Conservation (phyloP, 805 yeast genomes). For the Starmera quercuum region DNA sequence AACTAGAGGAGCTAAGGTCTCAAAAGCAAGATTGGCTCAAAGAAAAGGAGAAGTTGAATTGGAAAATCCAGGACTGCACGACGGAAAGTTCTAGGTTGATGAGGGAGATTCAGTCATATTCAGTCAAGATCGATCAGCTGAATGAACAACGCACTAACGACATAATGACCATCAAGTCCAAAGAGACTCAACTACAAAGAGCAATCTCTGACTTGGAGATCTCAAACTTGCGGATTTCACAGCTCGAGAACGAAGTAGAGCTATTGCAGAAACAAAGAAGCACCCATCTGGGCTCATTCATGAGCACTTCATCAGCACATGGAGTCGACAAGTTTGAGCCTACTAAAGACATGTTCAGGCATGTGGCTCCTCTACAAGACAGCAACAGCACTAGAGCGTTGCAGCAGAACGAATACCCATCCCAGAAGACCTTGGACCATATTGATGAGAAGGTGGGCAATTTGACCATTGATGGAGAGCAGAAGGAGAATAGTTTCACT, state of each 20-base stretch:
- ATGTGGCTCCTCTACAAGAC: slow-evolving; percentile 4
- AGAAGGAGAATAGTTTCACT: slow-evolving; percentile 15
- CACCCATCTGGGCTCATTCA: background rate
- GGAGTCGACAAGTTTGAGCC: no score
- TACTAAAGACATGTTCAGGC: background rate
- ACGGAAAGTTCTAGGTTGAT: slow-evolving; percentile 19
- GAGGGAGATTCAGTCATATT: slow-evolving; percentile 18
- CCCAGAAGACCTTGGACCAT: slow-evolving; percentile 9
- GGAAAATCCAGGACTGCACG: slow-evolving; percentile 20
- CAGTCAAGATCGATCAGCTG: slow-evolving; percentile 28
- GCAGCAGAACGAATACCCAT: slow-evolving; percentile 1
- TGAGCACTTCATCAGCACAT: background rate
- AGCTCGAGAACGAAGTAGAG: slow-evolving; percentile 43
- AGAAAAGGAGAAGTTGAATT: slow-evolving; percentile 22
- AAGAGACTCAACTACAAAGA: slow-evolving; percentile 61
- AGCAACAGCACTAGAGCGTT: background rate
- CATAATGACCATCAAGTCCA: slow-evolving; percentile 48
- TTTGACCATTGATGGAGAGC: slow-evolving; percentile 19
- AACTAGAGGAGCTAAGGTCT: slow-evolving; percentile 40
- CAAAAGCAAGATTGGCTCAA: slow-evolving; percentile 38
- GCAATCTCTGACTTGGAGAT: slow-evolving; percentile 55
- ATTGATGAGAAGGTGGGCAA: slow-evolving; percentile 20
- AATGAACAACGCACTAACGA: slow-evolving; percentile 45
- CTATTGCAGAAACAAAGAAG: slow-evolving; percentile 24
- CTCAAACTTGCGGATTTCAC: slow-evolving; percentile 42